phyloP scores from a whole-genome alignment of 768 basidiomycete species.

The Termitomyces sp. region DNA sequence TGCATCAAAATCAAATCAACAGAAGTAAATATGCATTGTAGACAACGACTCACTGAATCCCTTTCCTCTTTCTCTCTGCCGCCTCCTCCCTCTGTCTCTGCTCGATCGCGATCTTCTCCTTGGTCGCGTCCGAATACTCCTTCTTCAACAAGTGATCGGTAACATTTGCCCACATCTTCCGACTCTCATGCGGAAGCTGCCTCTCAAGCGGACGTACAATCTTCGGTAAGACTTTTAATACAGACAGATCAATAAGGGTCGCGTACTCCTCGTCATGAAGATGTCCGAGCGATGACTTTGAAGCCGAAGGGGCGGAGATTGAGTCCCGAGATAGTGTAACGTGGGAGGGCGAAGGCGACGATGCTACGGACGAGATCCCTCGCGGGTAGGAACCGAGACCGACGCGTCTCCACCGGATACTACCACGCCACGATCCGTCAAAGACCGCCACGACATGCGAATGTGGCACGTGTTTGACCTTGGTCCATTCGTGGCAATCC shows the following conservation, averaged over 20 bases:
- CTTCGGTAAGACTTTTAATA: slow-evolving; percentile 74
- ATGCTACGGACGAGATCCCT: slow-evolving; percentile 34
- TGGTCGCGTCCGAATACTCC: slow-evolving; percentile 89
- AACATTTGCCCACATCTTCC: slow-evolving; percentile 83
- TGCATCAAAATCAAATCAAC: slow-evolving; percentile 15
- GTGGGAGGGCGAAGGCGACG: slow-evolving; percentile 44
- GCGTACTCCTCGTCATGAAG: slow-evolving; percentile 48
- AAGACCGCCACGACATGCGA: slow-evolving; percentile 72
- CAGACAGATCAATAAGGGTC: slow-evolving; percentile 72
- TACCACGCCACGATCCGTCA: slow-evolving; percentile 85
- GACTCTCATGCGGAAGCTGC: slow-evolving; percentile 78
- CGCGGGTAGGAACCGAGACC: slow-evolving; percentile 38
- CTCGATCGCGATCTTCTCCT: slow-evolving; percentile 87
- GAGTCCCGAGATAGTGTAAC: slow-evolving; percentile 30
- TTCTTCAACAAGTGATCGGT: slow-evolving; percentile 71
- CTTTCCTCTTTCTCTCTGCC: slow-evolving; percentile 79
- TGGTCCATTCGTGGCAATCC: slow-evolving; percentile 68
- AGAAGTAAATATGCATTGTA: background rate
- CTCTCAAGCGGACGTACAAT: slow-evolving; percentile 72
- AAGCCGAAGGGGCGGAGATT: slow-evolving; percentile 31
- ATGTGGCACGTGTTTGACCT: slow-evolving; percentile 85
- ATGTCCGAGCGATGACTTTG: slow-evolving; percentile 36
- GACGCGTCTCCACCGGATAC: slow-evolving; percentile 72
- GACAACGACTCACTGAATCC: slow-evolving; percentile 56
- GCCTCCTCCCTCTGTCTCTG: slow-evolving; percentile 90